Base-by-base conservation (phyloP, 2,329 filamentous ascomycete species). In the Fusarium buxicola region DNA sequence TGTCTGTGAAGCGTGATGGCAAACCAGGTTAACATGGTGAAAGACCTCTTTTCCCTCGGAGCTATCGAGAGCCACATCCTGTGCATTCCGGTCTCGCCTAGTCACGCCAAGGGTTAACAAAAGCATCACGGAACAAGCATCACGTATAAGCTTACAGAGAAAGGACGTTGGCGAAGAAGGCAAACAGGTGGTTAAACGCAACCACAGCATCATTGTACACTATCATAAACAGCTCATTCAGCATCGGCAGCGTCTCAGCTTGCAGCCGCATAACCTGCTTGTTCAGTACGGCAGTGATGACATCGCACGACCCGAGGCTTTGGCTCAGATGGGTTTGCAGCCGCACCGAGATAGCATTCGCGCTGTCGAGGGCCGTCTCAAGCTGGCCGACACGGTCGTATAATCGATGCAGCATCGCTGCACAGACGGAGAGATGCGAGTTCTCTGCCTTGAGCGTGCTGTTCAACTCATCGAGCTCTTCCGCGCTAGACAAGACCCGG, bases 201-300 rank as follows among this genome's bases (percentile, higher is more conserved):
- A 59, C 47, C 5, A 75, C 48, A 3, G 68, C 58, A 25, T 70
- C 57, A 25, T 64, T 59, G 9, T 75, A 69, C 13, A 63, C 65
- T 8, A 46, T 27, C 24, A 76, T 30, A 57, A 72, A 72, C 8
- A 65, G 64, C 21, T 58, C 54, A 49, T 75, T 69, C 18, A 75
- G 12, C 11, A 56, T 45, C 1, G 44, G 41, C 21, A 72, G 53
- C 16, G 65, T 73, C 16, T 69, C 63, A 0, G 65, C 51, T 28
- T 72, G 69, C 45, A 78, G 53, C 5, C 74, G 68, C 69, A 74
- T 71, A 1, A 75, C 47, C 66, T 78, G 75, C 59, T 77, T 77
- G 35, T 72, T 71, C 32, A 77, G 43, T 13, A 65, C 65, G 2
- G 72, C 74, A 16, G 65, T 60, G 5, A 68, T 60, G 5, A 55